Percentiles rank a stretch among this genome's conserved stretches.
Evolutionary conservation across 2,329 filamentous ascomycete species (phyloP).

Genomic region (Zymoseptoria tritici): DNA sequence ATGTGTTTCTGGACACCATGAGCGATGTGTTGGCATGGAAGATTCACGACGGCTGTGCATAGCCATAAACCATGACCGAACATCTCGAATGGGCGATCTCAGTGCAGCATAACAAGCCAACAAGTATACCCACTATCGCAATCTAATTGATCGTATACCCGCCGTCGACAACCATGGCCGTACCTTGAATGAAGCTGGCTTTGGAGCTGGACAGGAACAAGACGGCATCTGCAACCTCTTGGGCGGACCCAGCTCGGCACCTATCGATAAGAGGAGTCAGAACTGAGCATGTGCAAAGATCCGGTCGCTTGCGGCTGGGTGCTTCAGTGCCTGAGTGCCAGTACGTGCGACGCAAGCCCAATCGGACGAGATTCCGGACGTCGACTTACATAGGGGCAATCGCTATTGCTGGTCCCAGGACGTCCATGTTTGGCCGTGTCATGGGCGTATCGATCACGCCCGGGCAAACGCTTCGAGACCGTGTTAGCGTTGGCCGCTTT

Average conservation of each 20-base stretch:
- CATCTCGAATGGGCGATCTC: background rate
- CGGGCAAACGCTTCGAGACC: slow-evolving; percentile 35
- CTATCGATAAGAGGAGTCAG: too few species aligned
- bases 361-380: slow-evolving; percentile 26
- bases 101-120: background rate
- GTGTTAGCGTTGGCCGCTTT: background rate
- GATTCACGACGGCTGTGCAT: too few species aligned
- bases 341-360: slow-evolving; percentile 25
- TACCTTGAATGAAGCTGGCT: slow-evolving; percentile 41
- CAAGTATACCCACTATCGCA: background rate
- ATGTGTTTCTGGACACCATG: too few species aligned
- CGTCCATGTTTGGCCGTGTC: slow-evolving; percentile 33
- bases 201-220: slow-evolving; percentile 41
- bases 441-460: slow-evolving; percentile 42
- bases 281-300: too few species aligned
- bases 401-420: slow-evolving; percentile 22
- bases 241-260: slow-evolving; percentile 40
- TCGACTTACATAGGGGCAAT: slow-evolving; percentile 24
- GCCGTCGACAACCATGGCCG: slow-evolving; percentile 40
- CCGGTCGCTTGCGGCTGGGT: too few species aligned
- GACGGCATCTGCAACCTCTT: slow-evolving; percentile 43
- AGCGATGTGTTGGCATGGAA: too few species aligned
- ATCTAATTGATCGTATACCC: slow-evolving; percentile 38
- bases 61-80: background rate
- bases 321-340: too few species aligned